phyloP scores from a whole-genome alignment of 2,329 filamentous ascomycete species.

The Talaromyces sp. region DNA sequence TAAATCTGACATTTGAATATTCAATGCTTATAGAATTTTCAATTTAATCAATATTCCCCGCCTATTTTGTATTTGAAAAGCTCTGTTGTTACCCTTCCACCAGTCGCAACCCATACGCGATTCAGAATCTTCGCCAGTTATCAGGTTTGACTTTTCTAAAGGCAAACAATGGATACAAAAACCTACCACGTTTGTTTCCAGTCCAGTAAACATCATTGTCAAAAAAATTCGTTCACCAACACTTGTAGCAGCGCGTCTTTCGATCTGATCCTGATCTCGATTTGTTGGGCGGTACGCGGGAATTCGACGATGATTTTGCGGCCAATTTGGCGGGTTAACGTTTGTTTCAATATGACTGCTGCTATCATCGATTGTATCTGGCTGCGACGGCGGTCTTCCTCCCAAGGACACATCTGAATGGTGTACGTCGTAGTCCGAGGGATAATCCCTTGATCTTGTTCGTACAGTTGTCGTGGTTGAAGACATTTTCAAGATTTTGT shows the following conservation, averaged over 20 bases:
- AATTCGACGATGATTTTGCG: constrained; percentile 43
- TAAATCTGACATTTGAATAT: neutral
- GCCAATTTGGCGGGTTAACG: constrained; percentile 37
- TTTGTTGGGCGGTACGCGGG: constrained; percentile 46
- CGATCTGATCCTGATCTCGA: constrained; percentile 34
- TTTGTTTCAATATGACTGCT: neutral
- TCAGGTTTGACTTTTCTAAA: neutral
- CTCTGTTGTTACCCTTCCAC: constrained; percentile 45
- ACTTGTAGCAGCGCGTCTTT: constrained; percentile 43
- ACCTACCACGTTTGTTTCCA: constrained; percentile 39
- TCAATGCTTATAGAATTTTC: neutral
- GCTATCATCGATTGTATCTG: neutral
- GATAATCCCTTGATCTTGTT: constrained; percentile 4
- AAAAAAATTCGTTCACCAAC: constrained; percentile 44
- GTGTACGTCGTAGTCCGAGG: constrained; percentile 9
- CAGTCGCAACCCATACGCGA: constrained; percentile 45
- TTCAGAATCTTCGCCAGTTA: constrained; percentile 26
- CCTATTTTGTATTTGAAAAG: constrained; percentile 51
- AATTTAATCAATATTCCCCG: constrained; percentile 44
- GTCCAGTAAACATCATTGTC: constrained; percentile 46
- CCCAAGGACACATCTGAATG: constrained; percentile 16
- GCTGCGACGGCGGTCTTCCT: neutral
- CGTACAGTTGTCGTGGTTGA: neutral
- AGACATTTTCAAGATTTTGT: constrained; percentile 1
- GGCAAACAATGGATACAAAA: neutral